These are phyloP conservation scores for Torulaspora globosa DNA, from an alignment of 1,139 yeast genomes.

Conservation along the genomic window DNA sequence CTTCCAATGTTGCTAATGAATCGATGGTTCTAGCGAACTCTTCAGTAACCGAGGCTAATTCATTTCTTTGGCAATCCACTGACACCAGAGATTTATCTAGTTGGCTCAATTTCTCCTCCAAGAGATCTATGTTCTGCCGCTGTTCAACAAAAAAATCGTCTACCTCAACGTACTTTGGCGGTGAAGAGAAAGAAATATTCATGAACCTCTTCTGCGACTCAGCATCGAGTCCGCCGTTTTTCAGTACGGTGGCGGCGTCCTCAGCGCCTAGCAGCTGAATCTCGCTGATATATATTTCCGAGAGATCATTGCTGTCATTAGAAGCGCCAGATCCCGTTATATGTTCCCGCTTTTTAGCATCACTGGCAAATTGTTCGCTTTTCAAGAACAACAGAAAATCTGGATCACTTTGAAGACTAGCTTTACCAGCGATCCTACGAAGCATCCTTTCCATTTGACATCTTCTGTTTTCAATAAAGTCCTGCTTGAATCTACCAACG, in stretches of 20 bases:
- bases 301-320: conserved; percentile 42
- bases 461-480: conserved; percentile 81
- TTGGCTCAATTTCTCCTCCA: conserved; percentile 69
- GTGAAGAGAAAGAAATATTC: conserved; percentile 38
- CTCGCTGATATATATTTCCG: conserved; percentile 40
- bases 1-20: conserved; percentile 68
- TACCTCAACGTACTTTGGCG: conserved; percentile 62
- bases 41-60: conserved; percentile 59
- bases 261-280: conserved; percentile 33
- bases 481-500: conserved; percentile 82
- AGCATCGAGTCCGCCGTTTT: conserved; percentile 34
- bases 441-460: conserved; percentile 88
- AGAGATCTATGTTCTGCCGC: conserved; percentile 61
- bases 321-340: conserved; percentile 53
- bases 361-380: conserved; percentile 63
- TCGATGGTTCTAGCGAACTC: conserved; percentile 55
- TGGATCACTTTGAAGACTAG: conserved; percentile 58
- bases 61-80: conserved; percentile 72
- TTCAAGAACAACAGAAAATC: conserved; percentile 78
- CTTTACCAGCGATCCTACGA: conserved; percentile 55
- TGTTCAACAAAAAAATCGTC: conserved; percentile 74
- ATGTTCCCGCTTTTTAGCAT: conserved; percentile 60
- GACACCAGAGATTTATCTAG: conserved; percentile 69
- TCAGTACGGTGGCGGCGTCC: conserved; percentile 32
- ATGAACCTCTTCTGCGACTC: conserved; percentile 32